Percentiles rank a stretch among this genome's conserved stretches.
Evolutionary conservation across 176 grass and related monocot species (phyloP).

Genomic region (Zoysia japonica): DNA sequence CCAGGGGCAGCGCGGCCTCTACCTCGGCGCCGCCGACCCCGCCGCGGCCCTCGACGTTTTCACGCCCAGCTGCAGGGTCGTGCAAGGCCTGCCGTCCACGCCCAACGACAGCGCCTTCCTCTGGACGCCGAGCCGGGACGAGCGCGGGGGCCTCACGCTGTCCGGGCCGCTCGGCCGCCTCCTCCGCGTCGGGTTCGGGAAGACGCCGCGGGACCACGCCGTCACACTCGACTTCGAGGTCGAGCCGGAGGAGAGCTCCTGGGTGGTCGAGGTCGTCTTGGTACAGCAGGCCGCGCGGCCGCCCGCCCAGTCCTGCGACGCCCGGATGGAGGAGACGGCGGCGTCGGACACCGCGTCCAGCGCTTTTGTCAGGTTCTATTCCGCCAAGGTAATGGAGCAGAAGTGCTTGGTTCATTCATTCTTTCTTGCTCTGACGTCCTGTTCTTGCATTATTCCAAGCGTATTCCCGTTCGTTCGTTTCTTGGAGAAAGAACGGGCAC

Average conservation of each 20-base stretch:
- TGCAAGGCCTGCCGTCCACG: constrained; percentile 31
- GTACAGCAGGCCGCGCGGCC: not conserved
- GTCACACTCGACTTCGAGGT: constrained; percentile 39
- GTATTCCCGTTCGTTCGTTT: not conserved
- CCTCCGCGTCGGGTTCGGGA: constrained; percentile 46
- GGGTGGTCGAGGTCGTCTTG: constrained; percentile 48
- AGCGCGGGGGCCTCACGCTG: constrained; percentile 30
- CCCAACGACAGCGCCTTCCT: constrained; percentile 56
- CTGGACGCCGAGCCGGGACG: constrained; percentile 43
- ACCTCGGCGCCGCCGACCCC: constrained; percentile 48
- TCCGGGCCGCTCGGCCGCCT: constrained; percentile 43
- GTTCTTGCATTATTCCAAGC: constrained; percentile 8
- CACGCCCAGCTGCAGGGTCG: constrained; percentile 37
- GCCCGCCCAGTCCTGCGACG: constrained; percentile 39
- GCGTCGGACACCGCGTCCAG: constrained; percentile 25
- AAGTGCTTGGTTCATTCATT: constrained; percentile 1
- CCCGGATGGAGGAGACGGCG: constrained; percentile 14
- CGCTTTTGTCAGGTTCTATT: constrained; percentile 33
- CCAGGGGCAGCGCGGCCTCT: constrained; percentile 35
- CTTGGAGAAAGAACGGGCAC: not conserved
- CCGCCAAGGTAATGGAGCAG: constrained; percentile 31
- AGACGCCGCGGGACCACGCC: constrained; percentile 25
- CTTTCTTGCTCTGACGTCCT: not conserved
- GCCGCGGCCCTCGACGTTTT: constrained; percentile 28
- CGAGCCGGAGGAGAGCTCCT: constrained; percentile 30